A percentile compares a stretch with the other conserved stretches of the same genome.
These are phyloP conservation scores for Hebeloma cylindrosporum DNA, from an alignment of 768 basidiomycete species.

Conservation along the genomic window DNA sequence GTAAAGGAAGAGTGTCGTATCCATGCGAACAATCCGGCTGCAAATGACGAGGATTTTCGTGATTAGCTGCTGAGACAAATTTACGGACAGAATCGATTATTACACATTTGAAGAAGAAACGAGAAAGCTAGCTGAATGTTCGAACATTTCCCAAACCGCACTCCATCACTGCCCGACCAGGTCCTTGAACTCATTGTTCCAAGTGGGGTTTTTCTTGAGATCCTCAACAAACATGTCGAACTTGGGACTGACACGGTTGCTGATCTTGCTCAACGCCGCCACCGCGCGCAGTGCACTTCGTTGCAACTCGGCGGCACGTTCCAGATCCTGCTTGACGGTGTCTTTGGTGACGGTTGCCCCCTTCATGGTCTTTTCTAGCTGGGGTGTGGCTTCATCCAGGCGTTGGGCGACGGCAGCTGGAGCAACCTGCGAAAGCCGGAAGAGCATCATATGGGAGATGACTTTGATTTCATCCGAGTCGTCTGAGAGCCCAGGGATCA, in stretches of 20 bases:
- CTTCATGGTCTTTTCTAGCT: constrained; percentile 87
- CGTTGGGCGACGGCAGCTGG: constrained; percentile 81
- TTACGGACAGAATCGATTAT: no score
- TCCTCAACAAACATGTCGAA: constrained; percentile 84
- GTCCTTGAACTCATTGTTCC: constrained; percentile 73
- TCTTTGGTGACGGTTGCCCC: constrained; percentile 89
- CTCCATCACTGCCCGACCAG: constrained; percentile 31
- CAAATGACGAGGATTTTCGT: no score
- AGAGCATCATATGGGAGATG: constrained; percentile 92
- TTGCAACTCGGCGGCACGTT: constrained; percentile 88
- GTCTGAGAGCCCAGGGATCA: constrained; percentile 82
- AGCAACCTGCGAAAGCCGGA: constrained; percentile 84
- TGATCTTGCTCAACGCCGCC: constrained; percentile 81
- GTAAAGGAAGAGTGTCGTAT: no score
- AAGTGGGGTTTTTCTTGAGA: constrained; percentile 61
- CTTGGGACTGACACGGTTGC: constrained; percentile 57
- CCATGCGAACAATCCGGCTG: no score
- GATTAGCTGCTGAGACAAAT: no score
- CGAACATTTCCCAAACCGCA: no score
- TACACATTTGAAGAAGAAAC: no score
- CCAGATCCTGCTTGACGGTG: constrained; percentile 91
- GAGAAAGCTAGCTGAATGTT: no score
- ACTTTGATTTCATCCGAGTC: constrained; percentile 97
- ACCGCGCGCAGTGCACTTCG: constrained; percentile 86
- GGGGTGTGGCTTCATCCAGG: constrained; percentile 81